Conservation (phyloP, 73 alveolate species). For the Paramecium biaurelia region DNA sequence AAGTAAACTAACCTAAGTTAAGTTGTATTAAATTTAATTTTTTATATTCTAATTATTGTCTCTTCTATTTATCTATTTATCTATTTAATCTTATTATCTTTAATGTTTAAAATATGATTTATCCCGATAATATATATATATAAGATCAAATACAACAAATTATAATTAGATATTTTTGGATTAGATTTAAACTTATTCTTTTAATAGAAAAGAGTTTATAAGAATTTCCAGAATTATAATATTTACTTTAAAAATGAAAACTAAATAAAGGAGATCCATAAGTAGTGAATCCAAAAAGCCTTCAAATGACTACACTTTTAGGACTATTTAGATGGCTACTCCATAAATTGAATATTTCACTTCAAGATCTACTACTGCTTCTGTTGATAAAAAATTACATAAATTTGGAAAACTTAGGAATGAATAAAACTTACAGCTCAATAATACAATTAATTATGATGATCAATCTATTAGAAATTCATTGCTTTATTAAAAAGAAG, state of each 20-base stretch:
- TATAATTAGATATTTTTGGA: background rate
- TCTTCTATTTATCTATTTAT: too few species aligned
- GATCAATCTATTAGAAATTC: background rate
- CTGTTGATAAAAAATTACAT: background rate
- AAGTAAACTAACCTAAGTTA: background rate
- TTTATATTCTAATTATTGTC: background rate
- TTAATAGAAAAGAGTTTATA: background rate
- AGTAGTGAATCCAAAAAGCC: constrained; percentile 36
- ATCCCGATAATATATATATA: background rate
- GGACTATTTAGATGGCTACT: background rate
- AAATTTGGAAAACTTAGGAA: background rate
- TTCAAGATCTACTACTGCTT: background rate
- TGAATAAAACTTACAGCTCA: background rate
- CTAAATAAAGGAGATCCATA: background rate
- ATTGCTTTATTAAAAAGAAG: background rate
- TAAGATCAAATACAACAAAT: background rate
- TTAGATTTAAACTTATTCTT: too few species aligned
- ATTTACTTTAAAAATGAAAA: background rate
- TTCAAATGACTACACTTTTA: background rate
- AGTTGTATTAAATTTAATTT: background rate
- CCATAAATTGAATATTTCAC: background rate
- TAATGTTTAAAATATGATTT: background rate
- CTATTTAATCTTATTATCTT: background rate
- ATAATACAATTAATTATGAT: background rate
- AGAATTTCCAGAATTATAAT: background rate